A percentile compares a stretch with the other conserved stretches of the same genome.
These are phyloP conservation scores for Dryadomyces quercivorus DNA, from an alignment of 2,329 filamentous ascomycete species.

Conservation along the genomic window DNA sequence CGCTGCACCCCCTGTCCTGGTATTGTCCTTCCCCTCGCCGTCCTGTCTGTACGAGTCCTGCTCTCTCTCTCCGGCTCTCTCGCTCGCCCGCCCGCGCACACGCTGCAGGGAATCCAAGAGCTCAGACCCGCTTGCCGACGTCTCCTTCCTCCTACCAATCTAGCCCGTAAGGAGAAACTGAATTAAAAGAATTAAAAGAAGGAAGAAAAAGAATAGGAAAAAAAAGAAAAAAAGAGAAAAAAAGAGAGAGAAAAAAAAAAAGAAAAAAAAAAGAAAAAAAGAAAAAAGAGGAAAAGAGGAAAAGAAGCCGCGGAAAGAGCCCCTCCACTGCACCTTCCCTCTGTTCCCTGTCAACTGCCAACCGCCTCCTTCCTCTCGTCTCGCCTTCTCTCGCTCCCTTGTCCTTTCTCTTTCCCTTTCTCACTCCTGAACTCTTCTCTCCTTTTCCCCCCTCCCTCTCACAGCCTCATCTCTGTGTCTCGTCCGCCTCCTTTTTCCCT, in stretches of 20 bases:
- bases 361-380: not conserved
- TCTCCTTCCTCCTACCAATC: conserved; percentile 4
- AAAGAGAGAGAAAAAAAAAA: not conserved
- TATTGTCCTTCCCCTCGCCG: conserved; percentile 3
- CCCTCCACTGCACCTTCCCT: not conserved
- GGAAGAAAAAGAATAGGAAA: not conserved
- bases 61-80: not conserved
- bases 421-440: not conserved
- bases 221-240: not conserved
- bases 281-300: not conserved
- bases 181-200: not conserved
- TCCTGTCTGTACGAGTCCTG: not conserved
- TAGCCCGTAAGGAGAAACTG: not conserved
- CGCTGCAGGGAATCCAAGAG: not conserved
- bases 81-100: not conserved
- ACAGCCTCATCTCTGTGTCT: not conserved
- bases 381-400: not conserved
- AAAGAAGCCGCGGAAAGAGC: not conserved
- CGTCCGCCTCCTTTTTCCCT: not conserved
- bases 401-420: not conserved
- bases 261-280: not conserved
- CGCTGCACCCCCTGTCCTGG: conserved; percentile 1
- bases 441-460: not conserved
- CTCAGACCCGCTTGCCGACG: conserved; percentile 8
- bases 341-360: not conserved